Percentiles rank a stretch among this genome's conserved stretches.
Conservation (phyloP, 2,329 filamentous ascomycete species). For the Trichoderma citrinoviride region DNA sequence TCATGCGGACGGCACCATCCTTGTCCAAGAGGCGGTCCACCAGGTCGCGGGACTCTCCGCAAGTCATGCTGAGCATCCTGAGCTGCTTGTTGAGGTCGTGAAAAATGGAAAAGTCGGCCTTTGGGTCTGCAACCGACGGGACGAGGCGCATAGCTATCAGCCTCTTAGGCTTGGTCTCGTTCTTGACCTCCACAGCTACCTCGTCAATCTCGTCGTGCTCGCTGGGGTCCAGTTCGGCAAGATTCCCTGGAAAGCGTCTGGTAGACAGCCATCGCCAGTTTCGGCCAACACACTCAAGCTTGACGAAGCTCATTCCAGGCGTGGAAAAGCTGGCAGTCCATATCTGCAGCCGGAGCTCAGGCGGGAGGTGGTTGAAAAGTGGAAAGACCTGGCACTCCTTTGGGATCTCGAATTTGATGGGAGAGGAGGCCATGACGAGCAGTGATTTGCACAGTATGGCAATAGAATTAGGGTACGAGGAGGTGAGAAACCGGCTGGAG, state of each 20-base stretch:
- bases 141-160: slow-evolving; percentile 26
- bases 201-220: slow-evolving; percentile 26
- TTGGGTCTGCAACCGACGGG: slow-evolving; percentile 30
- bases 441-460: not conserved
- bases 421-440: not conserved
- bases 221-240: slow-evolving; percentile 7
- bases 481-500: not conserved
- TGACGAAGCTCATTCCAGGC: slow-evolving; percentile 39
- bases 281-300: slow-evolving; percentile 28
- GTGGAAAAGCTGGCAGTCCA: slow-evolving; percentile 34
- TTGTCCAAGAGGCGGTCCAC: slow-evolving; percentile 26
- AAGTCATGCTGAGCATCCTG: slow-evolving; percentile 30
- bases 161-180: slow-evolving; percentile 26
- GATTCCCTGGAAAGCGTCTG: not conserved
- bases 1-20: slow-evolving; percentile 28
- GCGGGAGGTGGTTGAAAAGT: slow-evolving; percentile 35
- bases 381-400: slow-evolving; percentile 33
- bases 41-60: slow-evolving; percentile 30
- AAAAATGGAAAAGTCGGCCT: slow-evolving; percentile 38
- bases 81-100: slow-evolving; percentile 31
- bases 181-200: slow-evolving; percentile 28
- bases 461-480: not conserved
- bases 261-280: slow-evolving; percentile 28
- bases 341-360: slow-evolving; percentile 37
- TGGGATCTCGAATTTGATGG: slow-evolving; percentile 36